These are phyloP conservation scores for Rheum nobile DNA, from an alignment of 148 eudicot species.

Conservation along the genomic window DNA sequence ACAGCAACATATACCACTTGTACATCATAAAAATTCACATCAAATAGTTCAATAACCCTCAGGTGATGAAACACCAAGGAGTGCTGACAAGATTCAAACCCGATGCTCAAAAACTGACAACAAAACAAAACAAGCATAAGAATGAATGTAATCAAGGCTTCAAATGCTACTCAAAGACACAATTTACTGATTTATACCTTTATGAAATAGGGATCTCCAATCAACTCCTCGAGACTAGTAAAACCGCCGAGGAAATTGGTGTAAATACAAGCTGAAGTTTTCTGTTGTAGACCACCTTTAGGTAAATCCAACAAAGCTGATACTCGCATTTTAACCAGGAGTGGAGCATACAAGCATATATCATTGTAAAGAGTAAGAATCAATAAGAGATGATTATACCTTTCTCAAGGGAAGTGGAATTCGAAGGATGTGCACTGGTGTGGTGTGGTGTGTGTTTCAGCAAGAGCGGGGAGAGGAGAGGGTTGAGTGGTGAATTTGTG, in stretches of 20 bases:
- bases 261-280: slow-evolving; percentile 7
- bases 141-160: not conserved
- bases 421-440: not conserved
- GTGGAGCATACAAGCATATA: slow-evolving; percentile 37
- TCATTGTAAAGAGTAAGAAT: not conserved
- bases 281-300: slow-evolving; percentile 39
- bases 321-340: slow-evolving; percentile 32
- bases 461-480: too few species aligned
- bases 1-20: slow-evolving; percentile 61
- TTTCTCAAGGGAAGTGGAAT: not conserved
- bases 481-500: too few species aligned
- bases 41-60: slow-evolving; percentile 50
- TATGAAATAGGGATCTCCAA: slow-evolving; percentile 52
- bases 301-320: slow-evolving; percentile 48
- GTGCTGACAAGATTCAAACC: slow-evolving; percentile 35
- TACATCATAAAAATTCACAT: slow-evolving; percentile 74
- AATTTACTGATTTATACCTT: slow-evolving; percentile 29
- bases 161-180: not conserved
- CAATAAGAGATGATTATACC: not conserved
- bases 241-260: slow-evolving; percentile 10
- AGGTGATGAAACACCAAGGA: slow-evolving; percentile 33
- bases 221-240: slow-evolving; percentile 45
- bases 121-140: not conserved
- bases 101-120: slow-evolving; percentile 61
- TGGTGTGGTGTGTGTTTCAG: too few species aligned